These are phyloP conservation scores for Hypomontagnella submonticulosa DNA, from an alignment of 495 filamentous ascomycete species.

Conservation along the genomic window DNA sequence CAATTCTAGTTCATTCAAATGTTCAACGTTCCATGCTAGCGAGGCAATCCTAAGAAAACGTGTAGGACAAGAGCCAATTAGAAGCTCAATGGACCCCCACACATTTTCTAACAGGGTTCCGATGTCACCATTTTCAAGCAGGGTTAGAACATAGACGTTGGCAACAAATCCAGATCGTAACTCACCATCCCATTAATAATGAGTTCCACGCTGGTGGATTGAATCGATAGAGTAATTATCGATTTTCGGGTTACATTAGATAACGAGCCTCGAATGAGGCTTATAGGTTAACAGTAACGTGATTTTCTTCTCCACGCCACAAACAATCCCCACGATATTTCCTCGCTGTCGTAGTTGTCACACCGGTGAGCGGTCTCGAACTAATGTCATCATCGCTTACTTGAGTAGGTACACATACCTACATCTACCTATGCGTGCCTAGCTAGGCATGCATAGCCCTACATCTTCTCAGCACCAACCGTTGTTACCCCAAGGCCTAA, in stretches of 20 bases:
- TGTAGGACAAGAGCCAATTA: slow-evolving; percentile 32
- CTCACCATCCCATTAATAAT: slow-evolving; percentile 34
- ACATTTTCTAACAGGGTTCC: slow-evolving; percentile 10
- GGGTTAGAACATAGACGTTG: slow-evolving; percentile 31
- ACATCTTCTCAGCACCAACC: slow-evolving; percentile 17
- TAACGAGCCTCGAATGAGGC: neutral
- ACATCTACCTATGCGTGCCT: neutral
- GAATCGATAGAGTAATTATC: neutral
- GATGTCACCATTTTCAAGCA: slow-evolving; percentile 39
- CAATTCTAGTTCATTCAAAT: neutral
- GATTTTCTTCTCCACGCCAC: slow-evolving; percentile 1
- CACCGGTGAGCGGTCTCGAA: slow-evolving; percentile 20
- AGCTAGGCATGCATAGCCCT: slow-evolving; percentile 13
- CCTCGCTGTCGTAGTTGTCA: slow-evolving; percentile 11
- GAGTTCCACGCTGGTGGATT: slow-evolving; percentile 16
- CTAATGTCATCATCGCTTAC: slow-evolving; percentile 5
- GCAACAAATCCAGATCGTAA: slow-evolving; percentile 24
- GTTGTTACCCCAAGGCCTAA: slow-evolving; percentile 25
- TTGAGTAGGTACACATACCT: neutral
- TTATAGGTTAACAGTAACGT: no score
- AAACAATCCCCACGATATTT: neutral
- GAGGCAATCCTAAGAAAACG: slow-evolving; percentile 15
- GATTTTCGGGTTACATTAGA: slow-evolving; percentile 3
- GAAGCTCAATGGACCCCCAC: slow-evolving; percentile 45
- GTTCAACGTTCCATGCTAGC: neutral